Evolutionary conservation across 192 early-diverging fungal genomes (phyloP).

Genomic region (Thamnidium elegans): DNA sequence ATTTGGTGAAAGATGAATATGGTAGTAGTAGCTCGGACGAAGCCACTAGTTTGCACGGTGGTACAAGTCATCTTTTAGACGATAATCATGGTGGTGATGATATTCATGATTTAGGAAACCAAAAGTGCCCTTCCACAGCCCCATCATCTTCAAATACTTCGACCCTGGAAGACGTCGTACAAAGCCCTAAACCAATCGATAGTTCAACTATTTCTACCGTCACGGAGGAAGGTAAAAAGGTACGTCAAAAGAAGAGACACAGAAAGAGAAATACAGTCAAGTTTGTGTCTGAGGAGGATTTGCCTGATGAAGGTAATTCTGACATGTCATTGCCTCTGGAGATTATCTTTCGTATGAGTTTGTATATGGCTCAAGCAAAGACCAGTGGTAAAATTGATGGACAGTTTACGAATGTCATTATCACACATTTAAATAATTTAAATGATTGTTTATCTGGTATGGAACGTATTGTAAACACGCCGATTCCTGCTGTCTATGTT

Average conservation of each 20-base stretch:
- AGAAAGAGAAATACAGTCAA: not conserved
- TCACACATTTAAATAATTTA: slow-evolving; percentile 52
- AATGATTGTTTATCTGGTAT: slow-evolving; percentile 57
- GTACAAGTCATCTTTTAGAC: not conserved
- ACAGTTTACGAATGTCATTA: slow-evolving; percentile 44
- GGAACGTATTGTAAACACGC: slow-evolving; percentile 70
- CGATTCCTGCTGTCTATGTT: slow-evolving; percentile 74
- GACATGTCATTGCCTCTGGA: slow-evolving; percentile 52
- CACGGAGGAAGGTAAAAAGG: too few relatives aligned
- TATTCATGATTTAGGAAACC: slow-evolving; percentile 15
- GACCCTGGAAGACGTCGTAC: not conserved
- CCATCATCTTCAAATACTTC: not conserved
- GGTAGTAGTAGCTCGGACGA: not conserved
- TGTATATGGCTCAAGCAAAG: slow-evolving; percentile 51
- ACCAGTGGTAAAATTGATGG: slow-evolving; percentile 51
- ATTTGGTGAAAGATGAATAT: too few relatives aligned
- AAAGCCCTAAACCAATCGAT: not conserved
- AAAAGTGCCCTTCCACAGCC: slow-evolving; percentile 2
- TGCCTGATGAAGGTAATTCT: slow-evolving; percentile 34
- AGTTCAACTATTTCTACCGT: too few relatives aligned
- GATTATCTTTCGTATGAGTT: slow-evolving; percentile 43
- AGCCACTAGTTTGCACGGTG: not conserved
- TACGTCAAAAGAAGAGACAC: not conserved
- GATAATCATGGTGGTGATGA: not conserved
- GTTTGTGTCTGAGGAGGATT: slow-evolving; percentile 35